Conservation (phyloP, 2,329 filamentous ascomycete species). For the Aspergillus ochraceus region DNA sequence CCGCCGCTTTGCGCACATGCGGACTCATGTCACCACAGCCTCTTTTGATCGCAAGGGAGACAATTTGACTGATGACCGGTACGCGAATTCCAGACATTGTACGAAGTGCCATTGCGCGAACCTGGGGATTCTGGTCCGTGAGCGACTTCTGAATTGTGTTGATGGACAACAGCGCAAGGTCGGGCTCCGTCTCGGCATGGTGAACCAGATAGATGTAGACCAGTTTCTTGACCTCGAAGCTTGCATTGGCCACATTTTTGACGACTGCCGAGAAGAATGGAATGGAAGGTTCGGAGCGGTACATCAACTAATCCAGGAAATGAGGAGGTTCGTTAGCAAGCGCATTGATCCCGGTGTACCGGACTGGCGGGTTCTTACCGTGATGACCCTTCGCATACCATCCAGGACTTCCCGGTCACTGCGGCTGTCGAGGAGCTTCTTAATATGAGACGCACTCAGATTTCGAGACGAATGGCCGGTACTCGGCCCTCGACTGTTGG, state of each 20-base stretch:
- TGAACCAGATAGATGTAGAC: slow-evolving; percentile 98
- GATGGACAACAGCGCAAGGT: slow-evolving; percentile 92
- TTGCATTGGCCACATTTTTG: slow-evolving; percentile 94
- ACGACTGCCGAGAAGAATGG: slow-evolving; percentile 97
- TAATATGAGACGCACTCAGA: slow-evolving; percentile 79
- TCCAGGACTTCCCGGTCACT: slow-evolving; percentile 92
- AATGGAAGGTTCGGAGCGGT: slow-evolving; percentile 81
- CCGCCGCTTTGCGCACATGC: slow-evolving; percentile 87
- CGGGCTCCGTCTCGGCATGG: slow-evolving; percentile 93
- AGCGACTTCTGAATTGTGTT: slow-evolving; percentile 99
- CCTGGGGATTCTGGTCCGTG: slow-evolving; percentile 85
- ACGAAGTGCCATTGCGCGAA: slow-evolving; percentile 86
- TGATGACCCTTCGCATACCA: slow-evolving; percentile 82
- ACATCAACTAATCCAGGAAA: slow-evolving; percentile 75
- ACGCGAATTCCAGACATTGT: slow-evolving; percentile 98
- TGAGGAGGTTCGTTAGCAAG: slow-evolving; percentile 15
- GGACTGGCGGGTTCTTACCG: slow-evolving; percentile 54
- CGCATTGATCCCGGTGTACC: slow-evolving; percentile 1
- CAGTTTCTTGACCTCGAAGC: slow-evolving; percentile 93
- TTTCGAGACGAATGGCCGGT: slow-evolving; percentile 62
- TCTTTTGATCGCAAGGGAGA: slow-evolving; percentile 92
- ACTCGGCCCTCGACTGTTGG: slow-evolving; percentile 53
- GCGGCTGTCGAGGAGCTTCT: slow-evolving; percentile 91
- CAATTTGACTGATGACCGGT: slow-evolving; percentile 96
- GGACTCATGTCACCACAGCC: slow-evolving; percentile 93